Evolutionary conservation across 2,329 filamentous ascomycete species (phyloP).

Genomic region (Fusarium sp.): DNA sequence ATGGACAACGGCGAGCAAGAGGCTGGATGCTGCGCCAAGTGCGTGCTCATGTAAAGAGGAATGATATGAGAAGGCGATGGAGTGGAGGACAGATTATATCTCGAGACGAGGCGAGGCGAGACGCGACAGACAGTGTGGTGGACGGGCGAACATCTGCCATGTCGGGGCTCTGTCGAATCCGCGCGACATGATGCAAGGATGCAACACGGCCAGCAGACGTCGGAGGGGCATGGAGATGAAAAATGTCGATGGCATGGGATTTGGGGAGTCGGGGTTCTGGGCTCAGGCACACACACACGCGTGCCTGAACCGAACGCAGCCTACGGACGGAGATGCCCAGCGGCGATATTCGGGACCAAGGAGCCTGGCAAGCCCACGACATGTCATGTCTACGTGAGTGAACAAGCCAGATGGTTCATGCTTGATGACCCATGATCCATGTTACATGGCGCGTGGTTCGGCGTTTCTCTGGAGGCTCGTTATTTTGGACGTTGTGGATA

Average conservation of each 20-base stretch:
- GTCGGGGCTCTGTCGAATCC: conserved; percentile 17
- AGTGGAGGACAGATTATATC: conserved; percentile 19
- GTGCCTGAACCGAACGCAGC: conserved; percentile 39
- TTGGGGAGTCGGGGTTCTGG: conserved; percentile 53
- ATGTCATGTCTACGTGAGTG: conserved; percentile 34
- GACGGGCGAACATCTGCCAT: conserved; percentile 22
- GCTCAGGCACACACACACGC: conserved; percentile 39
- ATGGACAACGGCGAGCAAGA: conserved; percentile 76
- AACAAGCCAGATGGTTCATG: conserved; percentile 35
- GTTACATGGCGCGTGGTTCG: conserved; percentile 39
- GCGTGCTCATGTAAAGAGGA: conserved; percentile 81
- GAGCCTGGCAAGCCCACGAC: conserved; percentile 27
- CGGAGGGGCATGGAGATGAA: conserved; percentile 34
- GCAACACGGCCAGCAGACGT: conserved; percentile 32
- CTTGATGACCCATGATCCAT: conserved; percentile 42
- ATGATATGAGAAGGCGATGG: conserved; percentile 21
- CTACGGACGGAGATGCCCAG: conserved; percentile 35
- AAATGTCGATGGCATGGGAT: conserved; percentile 51
- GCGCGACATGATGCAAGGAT: conserved; percentile 32
- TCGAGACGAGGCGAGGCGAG: conserved; percentile 9
- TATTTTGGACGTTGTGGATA: conserved; percentile 43
- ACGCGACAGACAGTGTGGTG: conserved; percentile 13
- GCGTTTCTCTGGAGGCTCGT: conserved; percentile 40
- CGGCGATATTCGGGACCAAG: conserved; percentile 23
- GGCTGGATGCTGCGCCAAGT: conserved; percentile 86